Evolutionary conservation across 345 rosid genomes (phyloP), one percentile per base, ranked within the genome.

Genomic region (Populus alba): DNA sequence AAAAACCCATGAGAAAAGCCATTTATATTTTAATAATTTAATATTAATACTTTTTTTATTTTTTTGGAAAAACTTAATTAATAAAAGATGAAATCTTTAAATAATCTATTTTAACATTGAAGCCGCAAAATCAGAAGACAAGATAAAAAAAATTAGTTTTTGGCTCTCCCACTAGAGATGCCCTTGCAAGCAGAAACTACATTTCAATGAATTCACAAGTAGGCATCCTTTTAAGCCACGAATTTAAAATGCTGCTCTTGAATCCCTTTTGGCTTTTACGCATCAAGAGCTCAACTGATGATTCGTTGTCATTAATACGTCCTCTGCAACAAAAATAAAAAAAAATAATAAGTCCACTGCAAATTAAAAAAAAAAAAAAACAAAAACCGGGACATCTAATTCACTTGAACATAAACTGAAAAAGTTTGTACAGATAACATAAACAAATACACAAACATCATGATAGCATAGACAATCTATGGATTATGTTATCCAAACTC

Each of bases 251-350:
- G 70, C 43, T 12, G 9, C 43, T 66, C 16, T 65, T 33, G 78
- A 47, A 11, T 29, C 33, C 33, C 45, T 47, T 22, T 45, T 31
- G 9, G n/a, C 57, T 15, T 31, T 35, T 31, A 23, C 2, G 15
- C 63, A 43, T 43, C 8, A 6, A 38, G 39, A 38, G 6, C 39
- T 38, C 39, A 38, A 9, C 37, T 43, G 63, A 20, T 71, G 41
- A 45, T 5, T 22, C 73, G 39, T 57, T 57, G 61, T 29, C 68
- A 65, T 61, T 38, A 78, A 35, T 33, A 47, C 68, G 53, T 66
- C 63, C 75, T 71, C 81, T 78, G 79, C 73, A 76, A 16, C 49
- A 18, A 29, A 31, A 11, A 62, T 6, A 27, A 1, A 68, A 1
- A 68, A 47, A 49, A 2, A 33, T 18, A 25, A 41, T 31, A 66